Conservation (phyloP, 139 green algal species). For the Chlorokybus atmophyticus region DNA sequence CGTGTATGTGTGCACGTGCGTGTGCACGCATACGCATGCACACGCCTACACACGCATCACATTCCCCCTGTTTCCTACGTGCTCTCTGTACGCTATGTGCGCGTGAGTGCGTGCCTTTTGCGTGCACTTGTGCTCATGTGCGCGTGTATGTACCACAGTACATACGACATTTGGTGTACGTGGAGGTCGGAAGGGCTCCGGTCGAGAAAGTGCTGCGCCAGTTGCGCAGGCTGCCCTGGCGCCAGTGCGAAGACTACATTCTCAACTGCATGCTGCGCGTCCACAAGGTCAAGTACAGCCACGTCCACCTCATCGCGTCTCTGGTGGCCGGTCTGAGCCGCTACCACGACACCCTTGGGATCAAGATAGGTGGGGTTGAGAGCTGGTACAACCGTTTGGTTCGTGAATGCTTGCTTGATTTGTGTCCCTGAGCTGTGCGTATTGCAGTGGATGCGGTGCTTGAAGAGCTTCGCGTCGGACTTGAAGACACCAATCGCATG, state of each 20-base stretch:
- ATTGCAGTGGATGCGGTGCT: slow-evolving; percentile 34
- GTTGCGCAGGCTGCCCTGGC: slow-evolving; percentile 75
- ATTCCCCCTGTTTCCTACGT: too few species aligned
- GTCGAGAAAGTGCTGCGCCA: slow-evolving; percentile 62
- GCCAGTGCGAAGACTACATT: slow-evolving; percentile 52
- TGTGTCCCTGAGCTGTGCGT: too few species aligned
- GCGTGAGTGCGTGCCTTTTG: too few species aligned
- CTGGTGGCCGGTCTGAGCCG: slow-evolving; percentile 58
- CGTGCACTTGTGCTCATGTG: too few species aligned
- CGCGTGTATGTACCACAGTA: too few species aligned
- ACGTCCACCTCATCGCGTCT: slow-evolving; percentile 60
- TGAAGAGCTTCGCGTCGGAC: slow-evolving; percentile 62
- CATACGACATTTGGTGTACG: slow-evolving; percentile 75
- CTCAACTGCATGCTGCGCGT: slow-evolving; percentile 69
- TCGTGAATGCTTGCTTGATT: too few species aligned
- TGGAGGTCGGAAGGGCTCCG: slow-evolving; percentile 36
- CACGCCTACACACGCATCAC: too few species aligned
- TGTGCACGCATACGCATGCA: too few species aligned
- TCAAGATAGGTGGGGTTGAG: slow-evolving; percentile 34
- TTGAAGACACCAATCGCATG: slow-evolving; percentile 39
- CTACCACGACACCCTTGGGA: slow-evolving; percentile 60
- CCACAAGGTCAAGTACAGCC: slow-evolving; percentile 20
- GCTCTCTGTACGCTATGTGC: too few species aligned
- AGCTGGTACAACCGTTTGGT: too few species aligned
- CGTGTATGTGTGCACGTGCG: too few species aligned